Evolutionary conservation across 768 basidiomycete species (phyloP), one percentile per base, ranked within the genome.

Genomic region (Asterophora parasitica): DNA sequence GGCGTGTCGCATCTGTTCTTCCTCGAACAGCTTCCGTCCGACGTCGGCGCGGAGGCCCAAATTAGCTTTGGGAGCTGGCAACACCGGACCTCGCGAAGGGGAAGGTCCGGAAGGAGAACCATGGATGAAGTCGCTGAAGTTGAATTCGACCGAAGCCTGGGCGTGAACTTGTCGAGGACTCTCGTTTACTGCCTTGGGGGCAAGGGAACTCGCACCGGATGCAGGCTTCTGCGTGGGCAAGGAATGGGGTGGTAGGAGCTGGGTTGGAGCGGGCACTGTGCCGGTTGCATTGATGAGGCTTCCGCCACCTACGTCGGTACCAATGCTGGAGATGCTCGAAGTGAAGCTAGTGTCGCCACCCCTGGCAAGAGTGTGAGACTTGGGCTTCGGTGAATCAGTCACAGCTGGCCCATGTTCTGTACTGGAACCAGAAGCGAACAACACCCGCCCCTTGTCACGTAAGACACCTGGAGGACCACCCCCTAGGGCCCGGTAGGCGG

Each of bases 121-220:
- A 55, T 88, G 81, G 59, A 87, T 79, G 60, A 80, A 88, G 48
- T 88, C 85, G 53, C 76, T 76, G 49, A 85, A 70, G 61, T 85
- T 83, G 65, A 88, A 85, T 12, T 77, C 64, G 56, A 65, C 55
- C 53, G 64, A 31, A 52, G 55, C 62, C 31, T 63, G 61, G 39
- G 53, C 65, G 20, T 69, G 69, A 2, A 68, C 69, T 6, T 70
- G 69, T 35, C 71, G 66, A 16, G 65, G 63, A 45, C 60, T 69
- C n/a, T 51, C 47, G 32, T 58, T 56, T 16, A 42, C 26, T 23
- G 59, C 62, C 40, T 51, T 60, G 34, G 52, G 48, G 53, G 54
- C 51, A 2, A 49, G 48, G 36, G 63, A 58, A 41, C 60, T 60
- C 13, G 23, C 23, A 23, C 57, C 45, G 46, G 34, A 56, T 5